These are phyloP conservation scores for Phytophthora citrophthora DNA, from an alignment of 352 stramenopile genomes.

Conservation along the genomic window DNA sequence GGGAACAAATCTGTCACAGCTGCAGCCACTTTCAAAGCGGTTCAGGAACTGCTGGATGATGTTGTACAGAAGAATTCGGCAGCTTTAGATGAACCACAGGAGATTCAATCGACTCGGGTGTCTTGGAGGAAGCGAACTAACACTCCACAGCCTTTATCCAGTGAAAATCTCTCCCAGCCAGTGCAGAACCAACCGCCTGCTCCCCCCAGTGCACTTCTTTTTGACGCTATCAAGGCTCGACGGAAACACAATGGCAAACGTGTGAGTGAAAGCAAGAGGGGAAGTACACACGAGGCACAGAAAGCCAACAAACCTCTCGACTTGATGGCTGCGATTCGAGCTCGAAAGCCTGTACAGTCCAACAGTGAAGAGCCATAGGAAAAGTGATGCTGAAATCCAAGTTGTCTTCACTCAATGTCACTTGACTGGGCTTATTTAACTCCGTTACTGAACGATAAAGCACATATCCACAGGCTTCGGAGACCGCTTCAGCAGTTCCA, in stretches of 20 bases:
- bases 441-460: constrained; percentile 72
- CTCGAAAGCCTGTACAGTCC: constrained; percentile 40
- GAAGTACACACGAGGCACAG: not conserved
- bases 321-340: constrained; percentile 73
- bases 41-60: constrained; percentile 50
- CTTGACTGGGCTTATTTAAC: constrained; percentile 25
- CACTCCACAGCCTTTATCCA: not conserved
- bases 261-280: constrained; percentile 5
- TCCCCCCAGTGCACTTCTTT: constrained; percentile 45
- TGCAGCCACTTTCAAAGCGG: constrained; percentile 23
- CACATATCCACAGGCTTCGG: constrained; percentile 83
- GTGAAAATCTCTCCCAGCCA: not conserved
- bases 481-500: constrained; percentile 79
- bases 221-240: constrained; percentile 53
- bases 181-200: not conserved
- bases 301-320: constrained; percentile 35
- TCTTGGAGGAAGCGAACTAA: constrained; percentile 37
- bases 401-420: constrained; percentile 28
- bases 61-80: constrained; percentile 46
- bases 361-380: constrained; percentile 4
- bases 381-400: constrained; percentile 10
- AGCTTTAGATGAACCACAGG: constrained; percentile 3
- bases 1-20: constrained; percentile 22
- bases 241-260: constrained; percentile 34
- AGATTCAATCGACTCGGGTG: constrained; percentile 24